phyloP scores from a whole-genome alignment of 345 rosid species.

The Populus euphratica region DNA sequence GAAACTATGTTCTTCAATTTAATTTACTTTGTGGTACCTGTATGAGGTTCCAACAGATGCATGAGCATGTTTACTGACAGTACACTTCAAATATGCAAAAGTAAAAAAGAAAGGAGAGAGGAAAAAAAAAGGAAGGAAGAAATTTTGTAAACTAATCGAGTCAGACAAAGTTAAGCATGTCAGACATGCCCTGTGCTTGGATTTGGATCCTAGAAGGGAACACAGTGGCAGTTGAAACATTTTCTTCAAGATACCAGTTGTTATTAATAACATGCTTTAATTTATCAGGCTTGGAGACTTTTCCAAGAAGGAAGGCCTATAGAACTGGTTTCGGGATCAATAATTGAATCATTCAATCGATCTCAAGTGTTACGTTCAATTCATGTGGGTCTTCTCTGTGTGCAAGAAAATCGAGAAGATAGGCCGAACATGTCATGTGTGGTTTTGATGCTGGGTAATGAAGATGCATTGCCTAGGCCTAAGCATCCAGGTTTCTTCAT shows the following conservation, averaged over 20 bases:
- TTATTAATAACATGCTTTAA: not conserved
- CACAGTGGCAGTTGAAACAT: not conserved
- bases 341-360: not conserved
- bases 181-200: not conserved
- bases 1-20: not conserved
- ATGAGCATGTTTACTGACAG: not conserved
- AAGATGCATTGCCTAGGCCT: not conserved
- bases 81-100: not conserved
- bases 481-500: not conserved
- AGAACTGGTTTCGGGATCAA: not conserved
- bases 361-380: not conserved
- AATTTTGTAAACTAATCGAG: not conserved
- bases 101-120: too few species aligned
- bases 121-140: not conserved
- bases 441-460: not conserved
- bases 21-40: not conserved
- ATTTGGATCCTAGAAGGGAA: not conserved
- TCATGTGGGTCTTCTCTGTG: not conserved
- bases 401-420: not conserved
- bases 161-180: not conserved
- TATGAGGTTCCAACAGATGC: not conserved
- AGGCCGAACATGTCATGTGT: not conserved
- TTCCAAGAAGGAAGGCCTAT: not conserved
- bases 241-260: not conserved
- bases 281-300: not conserved